Evolutionary conservation across 1,284 basidiomycete species (phyloP), one percentile per base, ranked within the genome.

Genomic region (Cystobasidium pallidum): DNA sequence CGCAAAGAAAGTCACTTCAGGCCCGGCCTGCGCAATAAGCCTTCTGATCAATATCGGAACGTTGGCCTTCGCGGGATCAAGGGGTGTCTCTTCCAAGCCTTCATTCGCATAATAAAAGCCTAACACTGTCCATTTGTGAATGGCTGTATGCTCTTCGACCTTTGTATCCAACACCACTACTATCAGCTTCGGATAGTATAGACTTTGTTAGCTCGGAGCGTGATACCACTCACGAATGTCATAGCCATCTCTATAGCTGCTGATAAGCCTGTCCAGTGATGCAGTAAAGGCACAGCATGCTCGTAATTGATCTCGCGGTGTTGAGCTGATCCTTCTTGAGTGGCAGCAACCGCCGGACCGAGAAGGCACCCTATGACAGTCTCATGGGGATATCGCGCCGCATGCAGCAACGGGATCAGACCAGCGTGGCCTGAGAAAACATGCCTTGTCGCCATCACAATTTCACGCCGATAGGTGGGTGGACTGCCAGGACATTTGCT

Each of bases 231-330:
- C 76, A 89, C 89, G 76, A 91, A 80, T 75, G 88, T 88, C 58
- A 91, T 82, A 15, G 88, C 89, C 73, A 89, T 87, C 78, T 90
- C 89, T 87, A 89, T 89, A 86, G 88, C 89, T 1, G 88, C 88
- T 74, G 87, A 88, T 65, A 91, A 82, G 75, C 84, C 87, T 11
- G 89, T 89, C 89, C 89, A 91, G 77, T 89, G 86, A 78, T 91
- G 90, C 61, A 90, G 83, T 39, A 91, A 82, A n/a, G 89, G 89
- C 41, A 91, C 83, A 3, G 86, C 84, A 77, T 91, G 89, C 61
- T 73, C 70, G 54, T 81, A 74, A 39, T 41, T 24, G 13, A 64
- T 75, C 62, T 41, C 34, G n/a, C 30, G 64, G n/a, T 36, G 30
- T 34, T 63, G 11, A n/a, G n/a, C 73, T 72, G 7, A 2, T 13